A percentile compares a stretch with the other conserved stretches of the same genome.
These are phyloP conservation scores for Arbutus unedo DNA, from an alignment of 148 eudicot genomes.

Conservation along the genomic window DNA sequence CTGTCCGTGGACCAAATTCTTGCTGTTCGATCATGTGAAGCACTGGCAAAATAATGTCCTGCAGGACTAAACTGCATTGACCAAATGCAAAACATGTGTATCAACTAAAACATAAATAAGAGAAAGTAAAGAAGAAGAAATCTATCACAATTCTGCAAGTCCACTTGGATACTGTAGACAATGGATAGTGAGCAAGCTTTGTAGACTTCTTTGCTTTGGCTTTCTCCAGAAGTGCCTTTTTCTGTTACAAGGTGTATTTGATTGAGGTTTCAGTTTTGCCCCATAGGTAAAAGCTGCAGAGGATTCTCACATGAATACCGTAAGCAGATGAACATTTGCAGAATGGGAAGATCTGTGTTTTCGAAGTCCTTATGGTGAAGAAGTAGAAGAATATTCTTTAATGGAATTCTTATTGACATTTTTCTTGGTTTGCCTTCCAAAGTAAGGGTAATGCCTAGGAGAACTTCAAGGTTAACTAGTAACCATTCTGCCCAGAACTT, in stretches of 20 bases:
- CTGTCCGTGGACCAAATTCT: slow-evolving; percentile 96
- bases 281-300: background rate
- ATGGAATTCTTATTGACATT: background rate
- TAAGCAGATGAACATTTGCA: background rate
- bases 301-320: background rate
- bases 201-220: background rate
- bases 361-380: background rate
- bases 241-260: background rate
- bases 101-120: background rate
- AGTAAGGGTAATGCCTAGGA: background rate
- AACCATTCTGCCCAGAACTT: background rate
- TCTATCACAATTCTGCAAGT: background rate
- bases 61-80: slow-evolving; percentile 86
- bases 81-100: slow-evolving; percentile 12
- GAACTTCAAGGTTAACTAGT: background rate
- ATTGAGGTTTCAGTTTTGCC: background rate
- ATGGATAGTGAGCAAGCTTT: background rate
- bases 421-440: background rate
- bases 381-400: background rate
- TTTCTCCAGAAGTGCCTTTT: background rate
- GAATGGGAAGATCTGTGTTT: background rate
- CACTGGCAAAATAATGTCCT: slow-evolving; percentile 97
- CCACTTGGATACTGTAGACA: background rate
- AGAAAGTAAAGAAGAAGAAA: background rate
- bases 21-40: slow-evolving; percentile 98